Evolutionary conservation across 176 grass and related monocot species (phyloP).

Genomic region (Triticum timopheevii): DNA sequence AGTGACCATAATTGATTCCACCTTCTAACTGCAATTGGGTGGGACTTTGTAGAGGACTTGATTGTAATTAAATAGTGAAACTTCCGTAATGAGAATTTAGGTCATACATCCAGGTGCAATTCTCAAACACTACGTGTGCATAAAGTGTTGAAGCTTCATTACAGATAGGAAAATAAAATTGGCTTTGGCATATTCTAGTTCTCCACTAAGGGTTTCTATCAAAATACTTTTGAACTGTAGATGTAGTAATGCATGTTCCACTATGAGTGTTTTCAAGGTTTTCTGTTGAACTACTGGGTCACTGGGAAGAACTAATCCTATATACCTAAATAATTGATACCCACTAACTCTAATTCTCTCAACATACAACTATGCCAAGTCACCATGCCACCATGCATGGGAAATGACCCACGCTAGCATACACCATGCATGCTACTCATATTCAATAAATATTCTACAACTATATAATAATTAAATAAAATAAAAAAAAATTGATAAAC

Average conservation of each 20-base stretch:
- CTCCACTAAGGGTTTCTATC: neutral
- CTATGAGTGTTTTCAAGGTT: neutral
- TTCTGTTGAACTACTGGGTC: conserved; percentile 13
- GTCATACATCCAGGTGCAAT: neutral
- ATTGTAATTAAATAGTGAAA: neutral
- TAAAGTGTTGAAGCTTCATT: neutral
- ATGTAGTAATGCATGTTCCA: conserved; percentile 22
- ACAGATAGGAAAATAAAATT: neutral
- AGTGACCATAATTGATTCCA: neutral
- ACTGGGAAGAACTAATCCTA: neutral
- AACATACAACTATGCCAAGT: too few relatives aligned
- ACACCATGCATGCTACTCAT: too few relatives aligned
- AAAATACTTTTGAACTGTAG: neutral
- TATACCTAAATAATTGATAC: too few relatives aligned
- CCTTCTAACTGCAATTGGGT: neutral
- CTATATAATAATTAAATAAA: too few relatives aligned
- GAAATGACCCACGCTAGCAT: too few relatives aligned
- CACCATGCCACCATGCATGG: too few relatives aligned
- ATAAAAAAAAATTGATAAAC: too few relatives aligned
- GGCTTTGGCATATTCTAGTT: neutral
- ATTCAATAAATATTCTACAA: too few relatives aligned
- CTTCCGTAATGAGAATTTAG: neutral
- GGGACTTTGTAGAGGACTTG: neutral
- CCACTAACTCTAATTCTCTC: too few relatives aligned
- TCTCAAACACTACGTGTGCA: neutral